Conservation (phyloP, 179 eudicot genomes). For the Beta macrorhiza region DNA sequence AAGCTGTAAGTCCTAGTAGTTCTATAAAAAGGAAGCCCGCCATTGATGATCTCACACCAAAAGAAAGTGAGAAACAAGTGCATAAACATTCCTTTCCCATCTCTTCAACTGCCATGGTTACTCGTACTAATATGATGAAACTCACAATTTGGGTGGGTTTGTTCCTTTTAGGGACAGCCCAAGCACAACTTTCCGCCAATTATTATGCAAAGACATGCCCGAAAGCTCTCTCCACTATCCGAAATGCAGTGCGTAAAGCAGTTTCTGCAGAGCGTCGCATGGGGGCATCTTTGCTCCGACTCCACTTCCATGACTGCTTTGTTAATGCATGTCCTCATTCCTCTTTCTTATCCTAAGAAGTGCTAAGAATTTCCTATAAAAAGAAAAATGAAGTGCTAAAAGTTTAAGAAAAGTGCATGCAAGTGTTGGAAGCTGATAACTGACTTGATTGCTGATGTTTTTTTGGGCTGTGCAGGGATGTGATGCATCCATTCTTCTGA, state of each 20-base stretch:
- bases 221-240: slow-evolving; percentile 21
- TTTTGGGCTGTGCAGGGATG: slow-evolving; percentile 38
- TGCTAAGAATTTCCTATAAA: neutral
- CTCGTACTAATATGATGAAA: neutral
- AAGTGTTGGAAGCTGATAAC: neutral
- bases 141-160: slow-evolving; percentile 10
- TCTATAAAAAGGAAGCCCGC: slow-evolving; percentile 9
- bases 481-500: slow-evolving; percentile 53
- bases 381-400: too few relatives aligned
- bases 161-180: slow-evolving; percentile 20
- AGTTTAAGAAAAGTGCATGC: neutral
- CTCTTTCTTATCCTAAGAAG: neutral
- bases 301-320: slow-evolving; percentile 59
- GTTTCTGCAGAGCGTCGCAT: slow-evolving; percentile 41
- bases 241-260: slow-evolving; percentile 21
- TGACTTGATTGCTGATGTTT: neutral
- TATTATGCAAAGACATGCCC: slow-evolving; percentile 27
- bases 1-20: neutral
- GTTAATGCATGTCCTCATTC: slow-evolving; percentile 34
- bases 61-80: neutral
- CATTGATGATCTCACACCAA: neutral
- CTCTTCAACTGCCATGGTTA: neutral
- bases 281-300: slow-evolving; percentile 58
- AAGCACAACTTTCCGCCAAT: slow-evolving; percentile 24
- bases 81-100: neutral